A percentile compares a stretch with the other conserved stretches of the same genome.
Evolutionary conservation across 2,329 filamentous ascomycete species (phyloP).

Genomic region (Calonectria naviculata): DNA sequence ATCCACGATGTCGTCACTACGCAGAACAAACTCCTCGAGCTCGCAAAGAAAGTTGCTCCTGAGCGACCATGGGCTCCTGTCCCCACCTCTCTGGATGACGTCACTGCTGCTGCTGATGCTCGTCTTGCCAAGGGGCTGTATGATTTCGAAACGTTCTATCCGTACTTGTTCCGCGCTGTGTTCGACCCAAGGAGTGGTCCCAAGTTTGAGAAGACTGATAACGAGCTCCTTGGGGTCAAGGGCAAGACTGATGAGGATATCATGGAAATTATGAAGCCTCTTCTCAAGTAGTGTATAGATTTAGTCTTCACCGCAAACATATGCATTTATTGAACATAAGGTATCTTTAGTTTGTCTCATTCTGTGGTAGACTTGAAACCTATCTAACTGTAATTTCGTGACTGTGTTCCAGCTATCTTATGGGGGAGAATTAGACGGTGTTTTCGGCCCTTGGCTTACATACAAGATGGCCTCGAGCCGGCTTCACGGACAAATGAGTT

Average conservation of each 20-base stretch:
- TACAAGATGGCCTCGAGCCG: too few species aligned
- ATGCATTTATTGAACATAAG: background rate
- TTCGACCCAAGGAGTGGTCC: conserved; percentile 46
- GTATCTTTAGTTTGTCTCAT: background rate
- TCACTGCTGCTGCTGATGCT: conserved; percentile 39
- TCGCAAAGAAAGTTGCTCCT: conserved; percentile 60
- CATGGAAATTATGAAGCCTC: conserved; percentile 42
- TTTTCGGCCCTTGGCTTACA: too few species aligned
- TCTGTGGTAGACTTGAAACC: background rate
- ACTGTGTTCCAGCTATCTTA: too few species aligned
- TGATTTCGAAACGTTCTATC: conserved; percentile 43
- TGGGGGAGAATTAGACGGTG: too few species aligned
- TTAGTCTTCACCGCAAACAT: background rate
- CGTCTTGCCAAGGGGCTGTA: conserved; percentile 43
- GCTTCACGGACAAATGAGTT: too few species aligned
- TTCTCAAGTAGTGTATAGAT: conserved; percentile 19
- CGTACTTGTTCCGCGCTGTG: conserved; percentile 46
- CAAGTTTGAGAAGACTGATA: conserved; percentile 52
- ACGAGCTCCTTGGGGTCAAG: conserved; percentile 58
- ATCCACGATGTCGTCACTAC: conserved; percentile 56
- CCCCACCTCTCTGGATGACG: conserved; percentile 41
- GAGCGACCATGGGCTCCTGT: conserved; percentile 58
- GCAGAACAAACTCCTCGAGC: conserved; percentile 56
- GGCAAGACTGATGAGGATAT: conserved; percentile 53
- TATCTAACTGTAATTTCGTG: background rate